Evolutionary conservation across 805 yeast species (phyloP).

Genomic region (Danielia oregonensis): DNA sequence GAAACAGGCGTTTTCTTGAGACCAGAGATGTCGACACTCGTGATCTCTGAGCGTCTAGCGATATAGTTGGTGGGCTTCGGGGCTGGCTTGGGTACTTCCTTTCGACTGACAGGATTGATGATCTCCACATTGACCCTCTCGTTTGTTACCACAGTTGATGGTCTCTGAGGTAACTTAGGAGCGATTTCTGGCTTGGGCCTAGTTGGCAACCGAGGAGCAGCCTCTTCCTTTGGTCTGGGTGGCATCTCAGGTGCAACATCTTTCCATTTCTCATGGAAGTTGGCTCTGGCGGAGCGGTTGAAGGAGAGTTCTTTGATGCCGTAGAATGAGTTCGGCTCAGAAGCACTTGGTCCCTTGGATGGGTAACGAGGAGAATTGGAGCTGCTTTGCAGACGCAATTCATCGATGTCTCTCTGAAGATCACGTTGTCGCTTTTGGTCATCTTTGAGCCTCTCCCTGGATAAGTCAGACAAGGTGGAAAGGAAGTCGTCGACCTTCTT

Average conservation of each 20-base stretch:
- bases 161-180: conserved; percentile 9
- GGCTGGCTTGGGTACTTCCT: background rate
- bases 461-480: conserved; percentile 30
- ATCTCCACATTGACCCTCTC: background rate
- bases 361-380: conserved; percentile 1
- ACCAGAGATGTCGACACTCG: too few relatives aligned
- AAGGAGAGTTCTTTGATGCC: conserved; percentile 15
- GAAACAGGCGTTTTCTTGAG: background rate
- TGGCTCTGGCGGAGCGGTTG: conserved; percentile 11
- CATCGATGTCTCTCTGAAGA: conserved; percentile 30
- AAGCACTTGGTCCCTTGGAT: background rate
- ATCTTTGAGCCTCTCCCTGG: conserved; percentile 32
- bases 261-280: conserved; percentile 6
- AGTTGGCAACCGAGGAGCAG: conserved; percentile 14
- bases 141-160: background rate
- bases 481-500: conserved; percentile 38
- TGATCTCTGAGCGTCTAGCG: background rate
- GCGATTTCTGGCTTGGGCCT: conserved; percentile 3
- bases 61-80: background rate
- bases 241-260: conserved; percentile 3
- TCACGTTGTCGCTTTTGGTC: conserved; percentile 34
- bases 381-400: conserved; percentile 18
- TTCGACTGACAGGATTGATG: background rate
- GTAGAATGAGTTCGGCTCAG: background rate
- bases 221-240: conserved; percentile 7